A percentile compares a stretch with the other conserved stretches of the same genome.
Evolutionary conservation across 495 filamentous ascomycete genomes (phyloP).

Genomic region (Trichoderma asperelloides): DNA sequence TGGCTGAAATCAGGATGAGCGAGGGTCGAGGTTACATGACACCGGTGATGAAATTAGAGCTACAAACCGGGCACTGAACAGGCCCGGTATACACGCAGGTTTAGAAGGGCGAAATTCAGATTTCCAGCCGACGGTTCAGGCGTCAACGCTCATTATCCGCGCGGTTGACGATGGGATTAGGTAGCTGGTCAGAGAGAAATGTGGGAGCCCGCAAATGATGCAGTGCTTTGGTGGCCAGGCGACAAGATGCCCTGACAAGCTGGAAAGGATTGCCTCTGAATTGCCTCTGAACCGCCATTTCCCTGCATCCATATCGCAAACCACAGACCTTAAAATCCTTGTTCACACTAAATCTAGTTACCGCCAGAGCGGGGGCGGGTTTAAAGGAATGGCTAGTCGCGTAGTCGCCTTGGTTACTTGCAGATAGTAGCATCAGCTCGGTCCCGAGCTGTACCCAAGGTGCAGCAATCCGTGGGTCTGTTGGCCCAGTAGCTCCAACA

Average conservation of each 20-base stretch:
- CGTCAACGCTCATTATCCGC: neutral
- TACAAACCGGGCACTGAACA: neutral
- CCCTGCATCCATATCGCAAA: neutral
- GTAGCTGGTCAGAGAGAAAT: neutral
- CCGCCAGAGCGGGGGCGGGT: neutral
- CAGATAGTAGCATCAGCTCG: neutral
- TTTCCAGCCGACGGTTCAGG: neutral
- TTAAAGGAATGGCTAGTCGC: neutral
- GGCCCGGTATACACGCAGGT: neutral
- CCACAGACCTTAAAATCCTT: neutral
- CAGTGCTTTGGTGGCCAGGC: neutral
- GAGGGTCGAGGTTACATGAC: neutral
- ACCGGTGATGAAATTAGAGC: neutral
- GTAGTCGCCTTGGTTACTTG: neutral
- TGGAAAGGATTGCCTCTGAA: neutral
- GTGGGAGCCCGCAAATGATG: neutral
- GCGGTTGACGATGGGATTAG: neutral
- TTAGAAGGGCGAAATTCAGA: neutral
- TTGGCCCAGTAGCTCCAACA: neutral
- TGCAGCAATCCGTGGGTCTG: constrained; percentile 8
- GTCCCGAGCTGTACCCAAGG: neutral
- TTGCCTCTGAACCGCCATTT: neutral
- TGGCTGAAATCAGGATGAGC: neutral
- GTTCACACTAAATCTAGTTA: neutral
- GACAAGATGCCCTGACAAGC: neutral